Percentiles rank a stretch among this genome's conserved stretches.
phyloP scores from a whole-genome alignment of 805 yeast species.

The Tetrapisispora taiwanensis region DNA sequence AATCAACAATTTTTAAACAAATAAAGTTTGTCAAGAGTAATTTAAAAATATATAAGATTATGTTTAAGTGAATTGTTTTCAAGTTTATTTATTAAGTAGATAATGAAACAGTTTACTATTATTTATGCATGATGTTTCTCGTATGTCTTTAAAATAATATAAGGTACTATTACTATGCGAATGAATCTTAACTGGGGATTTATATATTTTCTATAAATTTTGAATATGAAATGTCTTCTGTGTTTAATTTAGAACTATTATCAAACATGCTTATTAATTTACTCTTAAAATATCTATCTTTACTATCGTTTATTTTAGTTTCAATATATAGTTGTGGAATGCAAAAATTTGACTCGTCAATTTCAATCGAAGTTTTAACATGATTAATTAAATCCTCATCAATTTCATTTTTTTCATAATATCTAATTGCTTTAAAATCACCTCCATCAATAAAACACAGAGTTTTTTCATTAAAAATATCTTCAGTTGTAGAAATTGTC shows the following conservation, averaged over 20 bases:
- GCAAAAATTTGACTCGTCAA: constrained; percentile 1
- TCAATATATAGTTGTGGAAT: constrained; percentile 7
- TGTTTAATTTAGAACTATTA: constrained; percentile 3
- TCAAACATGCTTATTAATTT: constrained; percentile 7
- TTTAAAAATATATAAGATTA: no score
- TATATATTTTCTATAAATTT: constrained; percentile 1
- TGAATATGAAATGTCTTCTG: constrained; percentile 11
- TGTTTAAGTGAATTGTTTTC: no score
- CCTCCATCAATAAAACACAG: constrained; percentile 14
- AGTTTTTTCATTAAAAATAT: neutral
- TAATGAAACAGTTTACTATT: no score
- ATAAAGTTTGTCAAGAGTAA: no score
- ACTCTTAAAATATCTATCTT: constrained; percentile 15
- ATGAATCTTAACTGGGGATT: no score
- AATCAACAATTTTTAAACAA: no score
- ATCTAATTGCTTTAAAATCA: constrained; percentile 9
- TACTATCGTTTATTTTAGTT: constrained; percentile 9
- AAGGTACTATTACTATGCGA: no score
- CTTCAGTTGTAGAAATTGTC: neutral
- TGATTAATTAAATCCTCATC: neutral
- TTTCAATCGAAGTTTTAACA: neutral
- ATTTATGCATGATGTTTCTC: no score
- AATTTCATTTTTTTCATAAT: neutral
- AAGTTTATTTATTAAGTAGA: no score
- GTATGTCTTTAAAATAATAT: no score